Base-by-base conservation (phyloP, 441 rosid species). In the Euphorbia schlechtendalii region DNA sequence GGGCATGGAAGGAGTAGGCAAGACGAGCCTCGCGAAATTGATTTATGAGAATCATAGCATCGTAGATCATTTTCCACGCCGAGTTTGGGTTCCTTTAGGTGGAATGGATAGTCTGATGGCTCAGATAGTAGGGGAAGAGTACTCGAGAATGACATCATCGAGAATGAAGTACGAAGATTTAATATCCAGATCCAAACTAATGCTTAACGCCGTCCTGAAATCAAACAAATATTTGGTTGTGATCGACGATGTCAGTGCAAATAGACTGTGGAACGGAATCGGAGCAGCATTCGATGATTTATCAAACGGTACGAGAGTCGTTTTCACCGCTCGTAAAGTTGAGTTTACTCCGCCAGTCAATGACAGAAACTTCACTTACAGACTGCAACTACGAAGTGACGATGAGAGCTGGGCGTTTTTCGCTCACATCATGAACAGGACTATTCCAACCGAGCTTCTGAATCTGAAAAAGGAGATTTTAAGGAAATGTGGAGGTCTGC, bases 371-470 rank as follows among this genome's bases (percentile, higher is more conserved):
- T 57, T 32, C 43, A 57, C 61, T 32, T 57, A 57, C 45, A 57
- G 45, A 34, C 25, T 57, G 43, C 45, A 57, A 17, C 45, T 57
- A 5, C 22, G 61, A 3, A 57, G 24, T 11, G 7, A 57, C 12
- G 43, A 57, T 17, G 25, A 57, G 24, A 57, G 61, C 11, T 57
- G 43, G 61, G 25, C 61, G 32, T 57, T 57, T 15, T 57, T 57
- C 34, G 2, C 24, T 8, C 45, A 57, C 24, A 18, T 51, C 55
- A 12, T 51, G 12, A 8, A 41, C 0, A 25, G 15, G 48, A 41
- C 1, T 11, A 13, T 43, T 43, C 48, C 8, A 5, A 43, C 17
- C 8, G 48, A 43, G 48, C 48, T 43, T 43, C 4, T 12, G 10
- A 43, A 43, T 14, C 48, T 43, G 48, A 12, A 14, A 43, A 43